Base-by-base conservation (phyloP, 108 stramenopile species). In the Fragilaria radians region DNA sequence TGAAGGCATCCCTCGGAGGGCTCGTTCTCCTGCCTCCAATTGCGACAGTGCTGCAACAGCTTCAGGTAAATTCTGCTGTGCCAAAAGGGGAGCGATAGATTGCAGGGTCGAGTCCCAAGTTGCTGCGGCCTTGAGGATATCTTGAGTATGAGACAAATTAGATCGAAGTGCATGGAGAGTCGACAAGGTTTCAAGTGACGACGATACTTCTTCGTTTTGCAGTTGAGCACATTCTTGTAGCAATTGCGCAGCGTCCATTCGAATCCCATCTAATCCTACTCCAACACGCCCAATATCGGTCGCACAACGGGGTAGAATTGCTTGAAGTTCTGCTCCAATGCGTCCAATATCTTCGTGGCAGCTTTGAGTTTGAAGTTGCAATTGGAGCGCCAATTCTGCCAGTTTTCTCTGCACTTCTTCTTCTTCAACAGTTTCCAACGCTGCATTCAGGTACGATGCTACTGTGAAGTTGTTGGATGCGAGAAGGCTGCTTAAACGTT, bases 311-410 rank as follows among this genome's bases (percentile, higher is more conserved):
- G 89, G 89, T 19, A 91, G 45, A 50, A 88, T 83, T n/a, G 89
- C 89, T 33, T 75, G 81, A 5, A 91, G 64, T 60, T 91, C 89
- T 3, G 86, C 86, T 26, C 86, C 89, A 49, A 91, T 91, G 7
- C 82, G 54, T 25, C 84, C 86, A 54, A 91, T 91, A 56, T 91
- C 89, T 59, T 91, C 89, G 53, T 91, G 89, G 46, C 86, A 86
- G 5, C 75, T 68, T 67, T 86, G 89, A 1, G 89, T 91, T 30
- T 72, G 76, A 29, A 91, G 58, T 46, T 91, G 89, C 22, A 91
- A 68, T 59, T 86, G 86, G 32, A 91, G 73, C 28, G 89, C 89
- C 27, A 88, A 54, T 57, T 84, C 83, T 30, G 89, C 77, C 89
- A 90, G 86, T 53, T 67, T 72, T 48, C 67, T 73, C 65, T 86